phyloP scores from a whole-genome alignment of 1,284 basidiomycete species.

The Cerrena zonata region DNA sequence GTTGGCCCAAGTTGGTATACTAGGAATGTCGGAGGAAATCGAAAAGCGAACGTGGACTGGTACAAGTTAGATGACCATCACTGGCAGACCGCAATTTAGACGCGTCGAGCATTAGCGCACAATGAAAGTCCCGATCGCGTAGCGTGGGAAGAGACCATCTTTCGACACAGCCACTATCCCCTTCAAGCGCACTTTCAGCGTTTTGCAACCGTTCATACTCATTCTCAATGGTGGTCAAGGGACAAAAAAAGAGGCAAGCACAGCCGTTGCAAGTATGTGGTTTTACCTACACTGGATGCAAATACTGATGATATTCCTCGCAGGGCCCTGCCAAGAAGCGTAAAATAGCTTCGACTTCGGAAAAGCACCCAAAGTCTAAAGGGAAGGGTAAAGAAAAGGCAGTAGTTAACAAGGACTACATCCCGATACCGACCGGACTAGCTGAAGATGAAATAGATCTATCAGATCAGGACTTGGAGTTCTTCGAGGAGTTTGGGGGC shows the following conservation, averaged over 20 bases:
- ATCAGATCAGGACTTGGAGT: slow-evolving; percentile 57
- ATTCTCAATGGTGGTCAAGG: not conserved
- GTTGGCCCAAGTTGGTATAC: too few species aligned
- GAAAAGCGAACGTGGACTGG: too few species aligned
- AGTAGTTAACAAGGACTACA: slow-evolving; percentile 45
- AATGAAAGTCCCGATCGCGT: not conserved
- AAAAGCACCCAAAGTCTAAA: slow-evolving; percentile 23
- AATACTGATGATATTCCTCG: not conserved
- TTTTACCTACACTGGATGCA: not conserved
- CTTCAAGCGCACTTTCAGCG: too few species aligned
- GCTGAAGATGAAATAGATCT: slow-evolving; percentile 43
- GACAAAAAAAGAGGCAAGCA: slow-evolving; percentile 18
- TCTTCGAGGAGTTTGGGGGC: slow-evolving; percentile 55
- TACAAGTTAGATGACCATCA: too few species aligned
- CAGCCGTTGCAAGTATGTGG: slow-evolving; percentile 13
- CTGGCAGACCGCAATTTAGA: too few species aligned
- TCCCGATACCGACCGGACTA: slow-evolving; percentile 51
- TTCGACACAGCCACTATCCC: not conserved
- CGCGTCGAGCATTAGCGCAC: not conserved
- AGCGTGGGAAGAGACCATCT: not conserved
- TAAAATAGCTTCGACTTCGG: slow-evolving; percentile 25
- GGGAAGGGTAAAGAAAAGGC: slow-evolving; percentile 55
- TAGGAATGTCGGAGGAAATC: too few species aligned
- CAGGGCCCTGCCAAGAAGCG: slow-evolving; percentile 34
- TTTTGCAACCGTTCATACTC: too few species aligned